Percentiles rank a stretch among this genome's conserved stretches.
Conservation (phyloP, 441 rosid genomes). For the Adansonia grandidieri region DNA sequence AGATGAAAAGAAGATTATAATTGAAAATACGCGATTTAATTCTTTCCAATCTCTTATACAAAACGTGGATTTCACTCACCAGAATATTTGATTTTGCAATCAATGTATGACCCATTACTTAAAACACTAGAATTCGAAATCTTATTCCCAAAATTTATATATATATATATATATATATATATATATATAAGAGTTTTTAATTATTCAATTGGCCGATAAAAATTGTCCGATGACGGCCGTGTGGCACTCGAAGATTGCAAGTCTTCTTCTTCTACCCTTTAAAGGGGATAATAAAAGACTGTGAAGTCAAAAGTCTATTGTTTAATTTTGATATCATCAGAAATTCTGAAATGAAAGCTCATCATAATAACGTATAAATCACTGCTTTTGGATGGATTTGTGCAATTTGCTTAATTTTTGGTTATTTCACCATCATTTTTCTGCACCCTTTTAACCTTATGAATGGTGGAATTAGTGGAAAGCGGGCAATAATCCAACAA, state of each 20-base stretch:
- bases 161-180: too few species aligned
- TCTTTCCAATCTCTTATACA: too few species aligned
- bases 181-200: background rate
- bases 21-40: too few species aligned
- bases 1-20: too few species aligned
- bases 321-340: background rate
- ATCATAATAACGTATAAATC: background rate
- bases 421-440: background rate
- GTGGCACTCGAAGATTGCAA: background rate
- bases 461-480: slow-evolving; percentile 8
- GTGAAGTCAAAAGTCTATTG: background rate
- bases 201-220: background rate
- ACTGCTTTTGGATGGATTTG: background rate
- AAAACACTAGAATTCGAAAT: too few species aligned
- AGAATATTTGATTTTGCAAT: too few species aligned
- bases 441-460: background rate
- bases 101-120: too few species aligned
- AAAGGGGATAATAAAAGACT: background rate
- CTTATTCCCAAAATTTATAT: too few species aligned
- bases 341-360: background rate
- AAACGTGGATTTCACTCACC: too few species aligned
- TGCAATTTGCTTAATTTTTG: background rate
- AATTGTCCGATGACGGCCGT: background rate
- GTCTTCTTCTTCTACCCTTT: background rate
- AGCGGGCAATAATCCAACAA: slow-evolving; percentile 1